These are phyloP conservation scores for Lipomyces lipofer DNA, from an alignment of 805 yeast genomes.

Conservation along the genomic window DNA sequence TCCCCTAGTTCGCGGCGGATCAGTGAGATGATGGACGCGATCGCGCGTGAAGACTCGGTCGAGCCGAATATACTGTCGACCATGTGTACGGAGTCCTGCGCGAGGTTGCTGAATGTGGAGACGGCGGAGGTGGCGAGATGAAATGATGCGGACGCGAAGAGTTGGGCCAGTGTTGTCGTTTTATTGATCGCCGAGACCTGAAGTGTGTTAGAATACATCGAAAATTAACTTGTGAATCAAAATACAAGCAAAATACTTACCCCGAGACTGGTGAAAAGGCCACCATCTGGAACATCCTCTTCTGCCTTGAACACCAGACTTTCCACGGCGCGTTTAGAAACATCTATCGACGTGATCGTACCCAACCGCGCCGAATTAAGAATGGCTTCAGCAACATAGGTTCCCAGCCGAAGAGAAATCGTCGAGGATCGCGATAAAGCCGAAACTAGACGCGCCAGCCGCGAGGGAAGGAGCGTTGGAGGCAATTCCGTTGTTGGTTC, in stretches of 20 bases:
- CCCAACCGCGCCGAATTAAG: conserved; percentile 35
- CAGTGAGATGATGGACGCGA: conserved; percentile 35
- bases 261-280: conserved; percentile 33
- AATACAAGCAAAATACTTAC: conserved; percentile 11
- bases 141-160: conserved; percentile 36
- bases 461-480: conserved; percentile 35
- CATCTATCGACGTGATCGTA: conserved; percentile 35
- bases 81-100: conserved; percentile 39
- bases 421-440: conserved; percentile 35
- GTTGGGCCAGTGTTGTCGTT: conserved; percentile 36
- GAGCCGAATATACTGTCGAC: conserved; percentile 39
- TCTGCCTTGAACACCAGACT: conserved; percentile 36
- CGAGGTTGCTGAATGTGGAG: conserved; percentile 30
- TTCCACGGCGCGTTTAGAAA: conserved; percentile 36
- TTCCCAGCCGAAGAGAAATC: conserved; percentile 36
- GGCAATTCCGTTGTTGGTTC: conserved; percentile 4
- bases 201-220: background rate
- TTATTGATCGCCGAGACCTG: conserved; percentile 30
- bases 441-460: conserved; percentile 35
- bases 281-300: conserved; percentile 37
- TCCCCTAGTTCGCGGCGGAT: conserved; percentile 38
- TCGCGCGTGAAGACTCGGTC: conserved; percentile 39
- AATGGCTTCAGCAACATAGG: conserved; percentile 35
- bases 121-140: conserved; percentile 35
- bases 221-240: too few relatives aligned